Base-by-base conservation (phyloP, 805 yeast genomes). In the Candida nitratophila region DNA sequence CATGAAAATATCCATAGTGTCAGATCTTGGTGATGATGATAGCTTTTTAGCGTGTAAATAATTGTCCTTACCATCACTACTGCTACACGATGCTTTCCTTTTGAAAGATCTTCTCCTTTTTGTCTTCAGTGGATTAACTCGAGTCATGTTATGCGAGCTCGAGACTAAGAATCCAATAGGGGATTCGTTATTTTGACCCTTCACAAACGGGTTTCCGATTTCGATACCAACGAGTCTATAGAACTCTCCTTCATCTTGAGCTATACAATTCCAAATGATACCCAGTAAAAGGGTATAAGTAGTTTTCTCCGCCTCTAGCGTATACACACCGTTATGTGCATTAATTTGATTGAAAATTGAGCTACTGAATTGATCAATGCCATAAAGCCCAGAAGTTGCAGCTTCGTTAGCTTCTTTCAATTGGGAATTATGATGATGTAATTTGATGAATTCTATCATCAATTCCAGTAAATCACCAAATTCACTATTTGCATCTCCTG, bases 211-310 rank as follows among this genome's bases (percentile, higher is more conserved):
- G 4, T 11, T 11, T 14, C 43, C 46, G 14, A 44, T 24, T 11
- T 44, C 43, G 4, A 16, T 26, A 9, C 46, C 43, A 24, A 44
- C 39, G 1, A 40, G n/a, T 15, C 21, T 9, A 16, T 30, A 40
- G 17, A 44, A 44, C 11, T 42, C 14, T 9, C 31, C 21, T 17
- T 34, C 16, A 16, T 29, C 21, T 20, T 32, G 5, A 4, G 4
- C 12, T 1, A 38, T 15, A 9, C 39, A n/a, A 26, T 40, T 40
- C 40, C 40, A 44, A 5, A 44, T 24, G 6, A 40, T 21, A n/a
- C 34, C 27, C 9, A 34, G 17, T 5, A 40, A 11, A 16, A 44
- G 40, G 24, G 26, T 40, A 15, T 3, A 12, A 3, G 37, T 39
- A 2, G 34, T 36, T 5, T 21, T 22, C 16, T 40, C 43, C 10